phyloP scores from a whole-genome alignment of 2,329 filamentous ascomycete species.

The Nigrospora oryzae region DNA sequence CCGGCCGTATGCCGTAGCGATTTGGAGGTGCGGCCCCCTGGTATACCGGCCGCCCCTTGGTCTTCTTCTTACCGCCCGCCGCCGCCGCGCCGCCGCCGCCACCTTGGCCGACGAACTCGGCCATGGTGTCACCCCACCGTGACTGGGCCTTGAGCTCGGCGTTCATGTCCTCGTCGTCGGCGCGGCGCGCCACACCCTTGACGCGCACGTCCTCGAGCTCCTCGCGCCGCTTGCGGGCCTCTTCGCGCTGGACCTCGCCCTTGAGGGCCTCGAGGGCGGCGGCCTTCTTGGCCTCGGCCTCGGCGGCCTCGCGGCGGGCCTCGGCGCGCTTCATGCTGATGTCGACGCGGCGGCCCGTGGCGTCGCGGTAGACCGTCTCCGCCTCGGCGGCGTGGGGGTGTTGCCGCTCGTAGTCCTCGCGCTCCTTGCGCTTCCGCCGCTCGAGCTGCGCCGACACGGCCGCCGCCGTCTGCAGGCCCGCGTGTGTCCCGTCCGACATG shows the following conservation, averaged over 20 bases:
- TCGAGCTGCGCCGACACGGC: constrained; percentile 64
- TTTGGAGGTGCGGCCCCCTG: constrained; percentile 77
- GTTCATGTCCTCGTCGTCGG: constrained; percentile 85
- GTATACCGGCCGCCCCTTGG: constrained; percentile 58
- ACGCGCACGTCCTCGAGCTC: constrained; percentile 71
- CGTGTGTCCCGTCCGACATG: constrained; percentile 83
- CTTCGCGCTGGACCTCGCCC: constrained; percentile 75
- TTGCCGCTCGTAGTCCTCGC: constrained; percentile 35
- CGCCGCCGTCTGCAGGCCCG: constrained; percentile 77
- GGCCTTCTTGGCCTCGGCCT: constrained; percentile 66
- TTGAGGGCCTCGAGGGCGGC: constrained; percentile 63
- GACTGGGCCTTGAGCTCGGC: constrained; percentile 65
- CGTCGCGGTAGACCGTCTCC: constrained; percentile 93
- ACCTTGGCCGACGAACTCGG: constrained; percentile 59
- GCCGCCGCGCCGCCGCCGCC: constrained; percentile 6
- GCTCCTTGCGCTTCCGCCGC: constrained; percentile 58
- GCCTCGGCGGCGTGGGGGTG: constrained; percentile 37
- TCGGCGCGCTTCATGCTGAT: constrained; percentile 85
- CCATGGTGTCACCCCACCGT: constrained; percentile 93
- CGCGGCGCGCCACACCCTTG: constrained; percentile 69
- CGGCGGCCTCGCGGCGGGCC: constrained; percentile 54
- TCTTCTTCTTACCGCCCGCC: constrained; percentile 17
- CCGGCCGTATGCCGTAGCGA: constrained; percentile 85
- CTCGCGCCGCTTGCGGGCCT: constrained; percentile 56
- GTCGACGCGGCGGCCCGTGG: constrained; percentile 89